phyloP scores from a whole-genome alignment of 2,329 filamentous ascomycete species.

The Cordyceps sp. region DNA sequence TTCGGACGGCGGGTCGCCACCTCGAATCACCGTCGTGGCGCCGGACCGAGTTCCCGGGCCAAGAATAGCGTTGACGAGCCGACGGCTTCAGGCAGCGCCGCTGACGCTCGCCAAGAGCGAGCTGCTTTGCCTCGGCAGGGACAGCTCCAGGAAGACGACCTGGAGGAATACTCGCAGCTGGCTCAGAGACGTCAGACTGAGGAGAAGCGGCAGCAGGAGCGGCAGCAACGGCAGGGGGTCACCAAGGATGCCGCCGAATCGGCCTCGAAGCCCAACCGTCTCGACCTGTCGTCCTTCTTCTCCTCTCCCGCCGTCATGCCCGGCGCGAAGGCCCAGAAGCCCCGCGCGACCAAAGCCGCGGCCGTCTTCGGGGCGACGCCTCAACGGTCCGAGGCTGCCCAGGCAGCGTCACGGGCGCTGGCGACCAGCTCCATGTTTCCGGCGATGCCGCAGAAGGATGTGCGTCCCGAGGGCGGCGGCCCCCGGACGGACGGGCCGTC shows the following conservation, averaged over 20 bases:
- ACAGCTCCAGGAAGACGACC: conserved; percentile 6
- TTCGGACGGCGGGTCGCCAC: conserved; percentile 11
- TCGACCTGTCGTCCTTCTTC: conserved; percentile 38
- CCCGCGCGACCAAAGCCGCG: conserved; percentile 10
- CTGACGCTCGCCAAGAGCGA: conserved; percentile 4
- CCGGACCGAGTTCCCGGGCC: conserved; percentile 23
- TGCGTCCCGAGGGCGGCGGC: conserved; percentile 14
- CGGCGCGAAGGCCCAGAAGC: conserved; percentile 14
- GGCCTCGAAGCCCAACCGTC: conserved; percentile 15
- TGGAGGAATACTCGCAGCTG: conserved; percentile 30
- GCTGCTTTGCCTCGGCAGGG: conserved; percentile 3
- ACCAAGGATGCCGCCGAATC: conserved; percentile 7
- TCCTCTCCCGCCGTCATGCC: conserved; percentile 33
- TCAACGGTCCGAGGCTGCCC: conserved; percentile 6
- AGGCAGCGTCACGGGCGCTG: conserved; percentile 7
- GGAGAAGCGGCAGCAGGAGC: conserved; percentile 11
- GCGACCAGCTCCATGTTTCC: conserved; percentile 25
- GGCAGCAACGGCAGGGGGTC: not conserved
- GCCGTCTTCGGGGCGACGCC: conserved; percentile 5
- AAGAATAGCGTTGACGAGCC: conserved; percentile 5
- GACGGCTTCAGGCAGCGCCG: conserved; percentile 1
- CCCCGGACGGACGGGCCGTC: not conserved
- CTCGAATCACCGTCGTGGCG: conserved; percentile 7
- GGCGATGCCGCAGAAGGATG: conserved; percentile 13
- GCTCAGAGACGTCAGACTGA: too few relatives aligned